Evolutionary conservation across 345 rosid genomes (phyloP).

Genomic region (Angophora floribunda): DNA sequence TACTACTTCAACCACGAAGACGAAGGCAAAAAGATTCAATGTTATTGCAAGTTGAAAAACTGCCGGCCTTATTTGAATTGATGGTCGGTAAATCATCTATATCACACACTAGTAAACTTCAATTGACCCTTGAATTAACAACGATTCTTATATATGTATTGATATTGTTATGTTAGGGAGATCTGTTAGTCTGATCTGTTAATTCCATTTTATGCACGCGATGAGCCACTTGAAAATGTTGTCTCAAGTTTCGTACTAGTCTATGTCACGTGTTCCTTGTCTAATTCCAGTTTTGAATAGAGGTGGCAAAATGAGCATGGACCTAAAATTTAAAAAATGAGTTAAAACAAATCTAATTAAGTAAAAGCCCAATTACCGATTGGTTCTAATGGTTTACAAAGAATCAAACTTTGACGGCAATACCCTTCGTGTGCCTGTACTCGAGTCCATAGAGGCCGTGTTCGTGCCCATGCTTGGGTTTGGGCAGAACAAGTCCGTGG

Average conservation of each 20-base stretch:
- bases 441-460: background rate
- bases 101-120: background rate
- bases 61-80: conserved; percentile 44
- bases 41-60: conserved; percentile 44
- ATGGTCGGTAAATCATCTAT: background rate
- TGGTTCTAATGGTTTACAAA: background rate
- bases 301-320: background rate
- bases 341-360: background rate
- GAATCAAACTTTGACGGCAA: background rate
- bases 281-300: background rate
- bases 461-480: background rate
- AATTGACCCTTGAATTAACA: background rate
- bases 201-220: background rate
- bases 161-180: background rate
- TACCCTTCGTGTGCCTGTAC: background rate
- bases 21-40: conserved; percentile 44
- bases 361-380: background rate
- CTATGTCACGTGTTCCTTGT: background rate
- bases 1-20: conserved; percentile 52
- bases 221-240: background rate
- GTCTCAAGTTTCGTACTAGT: background rate
- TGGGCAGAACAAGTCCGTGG: too few species aligned
- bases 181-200: background rate
- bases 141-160: background rate
- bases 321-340: background rate